Evolutionary conservation across 1,139 yeast genomes (phyloP), one percentile per base, ranked within the genome.

Genomic region (Diutina pseudorugosa): DNA sequence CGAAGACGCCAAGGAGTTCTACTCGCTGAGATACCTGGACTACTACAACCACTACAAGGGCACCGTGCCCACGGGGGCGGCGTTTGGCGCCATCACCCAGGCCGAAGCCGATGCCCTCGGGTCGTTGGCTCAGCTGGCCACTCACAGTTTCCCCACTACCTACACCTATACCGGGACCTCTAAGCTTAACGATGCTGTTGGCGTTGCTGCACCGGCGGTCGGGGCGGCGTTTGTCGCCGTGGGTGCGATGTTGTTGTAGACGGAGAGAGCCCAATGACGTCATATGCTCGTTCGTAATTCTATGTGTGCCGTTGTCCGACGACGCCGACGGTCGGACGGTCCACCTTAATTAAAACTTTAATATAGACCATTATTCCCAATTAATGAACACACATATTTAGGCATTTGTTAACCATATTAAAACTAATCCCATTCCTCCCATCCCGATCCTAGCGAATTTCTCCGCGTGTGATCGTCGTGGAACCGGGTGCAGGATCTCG

Each of bases 21-120:
- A 21, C 33, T 43, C 47, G 19, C 47, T 43, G 47, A 43, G 47
- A 43, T 43, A 43, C 33, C 47, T 43, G 47, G 47, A 43, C 25
- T 43, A 43, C 47, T 43, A 21, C 33, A 3, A 43, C 33, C 33
- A 21, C 33, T 43, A 43, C 19, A 14, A 43, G 4, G 47, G 47
- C 14, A 43, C 47, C 25, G 47, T 43, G 8, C 47, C 47, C 33
- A 43, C 47, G 3, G 47, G 19, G 4, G 47, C 23, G 7, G 47
- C 47, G 4, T 43, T 43, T n/a, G 47, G 47, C 25, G 47, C 47
- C 33, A 25, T 43, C 30, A 43, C 47, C 14, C 47, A 43, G 12
- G 47, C 47, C 14, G 47, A 43, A 43, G 47, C 47, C 47, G 47
- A 43, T 43, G 47, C 47, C 25, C 25, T 43, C 9, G 47, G 47